These are phyloP conservation scores for Acmispon strigosus DNA, from an alignment of 306 rosid species.

Conservation along the genomic window DNA sequence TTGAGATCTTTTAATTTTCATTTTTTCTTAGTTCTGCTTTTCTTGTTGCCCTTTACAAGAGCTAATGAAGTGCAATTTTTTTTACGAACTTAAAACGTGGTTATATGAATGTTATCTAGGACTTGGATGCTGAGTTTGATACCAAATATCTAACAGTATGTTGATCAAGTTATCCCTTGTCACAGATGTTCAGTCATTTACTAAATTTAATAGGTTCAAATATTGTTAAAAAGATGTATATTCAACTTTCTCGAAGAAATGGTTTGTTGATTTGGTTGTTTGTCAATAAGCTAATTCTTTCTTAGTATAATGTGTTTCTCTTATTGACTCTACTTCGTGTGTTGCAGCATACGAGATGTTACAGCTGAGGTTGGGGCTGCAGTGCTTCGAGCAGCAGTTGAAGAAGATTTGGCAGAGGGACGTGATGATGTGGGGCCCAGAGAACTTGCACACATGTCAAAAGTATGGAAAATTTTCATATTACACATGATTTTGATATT, in stretches of 20 bases:
- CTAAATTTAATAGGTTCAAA: background rate
- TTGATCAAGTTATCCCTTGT: background rate
- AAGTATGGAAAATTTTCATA: slow-evolving; percentile 45
- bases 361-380: slow-evolving; percentile 97
- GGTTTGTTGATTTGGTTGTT: slow-evolving; percentile 7
- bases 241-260: background rate
- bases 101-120: background rate
- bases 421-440: slow-evolving; percentile 58
- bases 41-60: background rate
- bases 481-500: background rate
- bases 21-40: background rate
- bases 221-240: background rate
- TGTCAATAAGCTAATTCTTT: background rate
- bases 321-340: slow-evolving; percentile 10
- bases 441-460: slow-evolving; percentile 74
- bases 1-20: background rate
- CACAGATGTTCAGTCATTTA: background rate
- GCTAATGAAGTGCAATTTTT: background rate
- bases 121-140: slow-evolving; percentile 3
- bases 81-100: background rate
- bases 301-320: background rate
- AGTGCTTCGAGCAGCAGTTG: slow-evolving; percentile 74
- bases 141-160: background rate
- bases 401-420: slow-evolving; percentile 84
- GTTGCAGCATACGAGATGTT: slow-evolving; percentile 70